Evolutionary conservation across 2,329 filamentous ascomycete species (phyloP).

Genomic region (Aureobasidium uvarum): DNA sequence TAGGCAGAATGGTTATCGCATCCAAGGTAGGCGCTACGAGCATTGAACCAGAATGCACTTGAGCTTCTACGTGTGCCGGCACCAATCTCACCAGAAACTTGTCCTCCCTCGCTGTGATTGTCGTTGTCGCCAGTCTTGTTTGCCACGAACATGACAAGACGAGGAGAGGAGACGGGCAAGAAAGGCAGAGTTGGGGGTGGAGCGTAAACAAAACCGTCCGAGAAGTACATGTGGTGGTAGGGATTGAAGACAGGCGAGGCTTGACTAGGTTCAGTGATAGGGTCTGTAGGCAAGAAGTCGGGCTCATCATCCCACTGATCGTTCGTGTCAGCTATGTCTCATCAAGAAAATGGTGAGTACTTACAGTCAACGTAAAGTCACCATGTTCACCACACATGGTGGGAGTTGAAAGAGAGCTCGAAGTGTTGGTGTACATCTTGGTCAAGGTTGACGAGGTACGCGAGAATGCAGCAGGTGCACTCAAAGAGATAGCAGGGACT

Average conservation of each 20-base stretch:
- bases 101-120: constrained; percentile 38
- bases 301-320: constrained; percentile 41
- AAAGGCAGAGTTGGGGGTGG: constrained; percentile 48
- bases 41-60: constrained; percentile 53
- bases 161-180: constrained; percentile 46
- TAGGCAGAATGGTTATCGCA: constrained; percentile 46
- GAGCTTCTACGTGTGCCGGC: constrained; percentile 46
- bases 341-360: constrained; percentile 31
- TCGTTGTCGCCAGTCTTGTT: constrained; percentile 34
- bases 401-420: constrained; percentile 16
- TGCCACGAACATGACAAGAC: constrained; percentile 50
- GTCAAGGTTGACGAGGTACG: constrained; percentile 15
- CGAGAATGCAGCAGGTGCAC: neutral
- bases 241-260: constrained; percentile 48
- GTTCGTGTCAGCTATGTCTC: constrained; percentile 30
- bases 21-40: constrained; percentile 48
- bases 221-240: constrained; percentile 54
- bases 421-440: constrained; percentile 20
- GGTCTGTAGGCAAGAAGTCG: constrained; percentile 36
- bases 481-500: neutral
- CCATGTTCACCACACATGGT: constrained; percentile 47
- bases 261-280: constrained; percentile 38
- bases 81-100: constrained; percentile 49
- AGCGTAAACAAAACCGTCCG: constrained; percentile 51
- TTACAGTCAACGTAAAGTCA: constrained; percentile 41